phyloP scores from a whole-genome alignment of 495 filamentous ascomycete genomes.

The Talaromyces trachyspermus region DNA sequence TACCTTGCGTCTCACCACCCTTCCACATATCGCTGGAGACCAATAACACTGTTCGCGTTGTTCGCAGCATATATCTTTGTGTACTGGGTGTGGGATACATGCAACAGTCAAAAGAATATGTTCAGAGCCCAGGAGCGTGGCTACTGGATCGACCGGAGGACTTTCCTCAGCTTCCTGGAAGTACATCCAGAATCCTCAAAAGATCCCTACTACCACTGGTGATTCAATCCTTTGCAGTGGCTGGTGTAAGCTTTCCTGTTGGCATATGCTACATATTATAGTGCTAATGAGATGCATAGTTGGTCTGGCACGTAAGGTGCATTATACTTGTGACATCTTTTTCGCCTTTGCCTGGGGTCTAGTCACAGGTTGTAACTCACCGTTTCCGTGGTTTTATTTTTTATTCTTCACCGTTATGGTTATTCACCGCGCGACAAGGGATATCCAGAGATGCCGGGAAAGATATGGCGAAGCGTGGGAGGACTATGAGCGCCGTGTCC shows the following conservation, averaged over 20 bases:
- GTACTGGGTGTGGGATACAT: slow-evolving; percentile 89
- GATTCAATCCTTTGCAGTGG: slow-evolving; percentile 82
- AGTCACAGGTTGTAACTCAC: slow-evolving; percentile 62
- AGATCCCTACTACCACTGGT: slow-evolving; percentile 70
- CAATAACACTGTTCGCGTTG: slow-evolving; percentile 54
- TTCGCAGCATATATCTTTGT: slow-evolving; percentile 71
- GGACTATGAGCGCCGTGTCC: slow-evolving; percentile 81
- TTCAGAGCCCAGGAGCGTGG: slow-evolving; percentile 81
- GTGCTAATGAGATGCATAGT: too few species aligned
- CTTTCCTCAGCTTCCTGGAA: slow-evolving; percentile 96
- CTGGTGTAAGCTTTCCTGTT: too few species aligned
- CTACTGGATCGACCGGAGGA: slow-evolving; percentile 59
- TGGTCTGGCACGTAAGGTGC: slow-evolving; percentile 86
- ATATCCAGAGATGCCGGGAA: slow-evolving; percentile 72
- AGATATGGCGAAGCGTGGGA: slow-evolving; percentile 92
- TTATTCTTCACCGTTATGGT: slow-evolving; percentile 92
- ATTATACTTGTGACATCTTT: slow-evolving; percentile 86
- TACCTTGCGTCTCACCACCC: slow-evolving; percentile 89
- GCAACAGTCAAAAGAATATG: slow-evolving; percentile 91
- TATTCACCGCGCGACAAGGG: slow-evolving; percentile 74
- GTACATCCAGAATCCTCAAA: slow-evolving; percentile 75
- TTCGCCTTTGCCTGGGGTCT: slow-evolving; percentile 62
- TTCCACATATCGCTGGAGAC: slow-evolving; percentile 72
- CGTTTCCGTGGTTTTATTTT: slow-evolving; percentile 97
- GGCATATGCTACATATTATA: too few species aligned